Percentiles rank a stretch among this genome's conserved stretches.
Conservation (phyloP, 345 rosid species). For the Barbarea vulgaris region DNA sequence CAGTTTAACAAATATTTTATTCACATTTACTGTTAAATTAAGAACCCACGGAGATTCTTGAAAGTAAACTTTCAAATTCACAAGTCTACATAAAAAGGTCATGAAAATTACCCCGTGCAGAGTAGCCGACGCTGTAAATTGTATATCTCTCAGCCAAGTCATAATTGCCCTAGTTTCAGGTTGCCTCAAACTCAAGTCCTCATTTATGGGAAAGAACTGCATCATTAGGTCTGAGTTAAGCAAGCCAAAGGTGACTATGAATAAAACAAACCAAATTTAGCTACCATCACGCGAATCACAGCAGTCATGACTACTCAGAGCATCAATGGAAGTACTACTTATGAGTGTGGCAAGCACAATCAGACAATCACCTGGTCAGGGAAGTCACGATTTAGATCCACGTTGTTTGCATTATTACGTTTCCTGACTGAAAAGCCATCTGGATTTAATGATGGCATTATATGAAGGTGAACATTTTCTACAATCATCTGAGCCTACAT, state of each 20-base stretch:
- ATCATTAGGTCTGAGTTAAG: conserved; percentile 21
- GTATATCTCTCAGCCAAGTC: conserved; percentile 75
- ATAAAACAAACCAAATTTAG: conserved; percentile 14
- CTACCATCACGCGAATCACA: conserved; percentile 9
- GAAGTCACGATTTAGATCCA: conserved; percentile 95
- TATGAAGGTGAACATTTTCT: conserved; percentile 85
- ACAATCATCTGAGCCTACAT: conserved; percentile 77
- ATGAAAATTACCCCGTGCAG: conserved; percentile 78
- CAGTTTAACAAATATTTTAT: background rate
- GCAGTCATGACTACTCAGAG: conserved; percentile 13
- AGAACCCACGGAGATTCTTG: background rate
- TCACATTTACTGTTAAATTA: background rate
- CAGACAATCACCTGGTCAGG: conserved; percentile 84
- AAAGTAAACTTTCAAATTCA: background rate
- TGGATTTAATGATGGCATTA: conserved; percentile 94
- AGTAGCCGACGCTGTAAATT: conserved; percentile 85
- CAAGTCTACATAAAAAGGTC: background rate
- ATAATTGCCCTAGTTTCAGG: conserved; percentile 92
- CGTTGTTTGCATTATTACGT: conserved; percentile 81
- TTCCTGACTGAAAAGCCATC: conserved; percentile 76
- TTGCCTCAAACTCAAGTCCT: conserved; percentile 62
- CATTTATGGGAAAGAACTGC: conserved; percentile 78
- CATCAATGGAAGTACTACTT: conserved; percentile 1
- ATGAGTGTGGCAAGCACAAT: conserved; percentile 27
- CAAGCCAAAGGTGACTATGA: conserved; percentile 3